Evolutionary conservation across 169 alveolate species (phyloP).

Genomic region (Cryptosporidium muris): DNA sequence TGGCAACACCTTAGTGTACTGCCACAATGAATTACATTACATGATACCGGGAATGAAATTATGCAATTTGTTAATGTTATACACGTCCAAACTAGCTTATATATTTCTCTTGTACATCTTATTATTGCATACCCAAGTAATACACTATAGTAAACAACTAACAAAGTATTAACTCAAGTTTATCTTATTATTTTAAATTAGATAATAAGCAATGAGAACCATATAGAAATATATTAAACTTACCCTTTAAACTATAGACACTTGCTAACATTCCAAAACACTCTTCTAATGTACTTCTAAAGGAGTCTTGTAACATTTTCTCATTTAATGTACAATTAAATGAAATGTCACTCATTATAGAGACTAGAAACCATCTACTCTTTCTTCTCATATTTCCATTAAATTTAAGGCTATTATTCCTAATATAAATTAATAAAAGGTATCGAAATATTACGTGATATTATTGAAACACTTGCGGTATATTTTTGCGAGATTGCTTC

Average conservation of each 20-base stretch:
- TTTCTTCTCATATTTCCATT: conserved; percentile 43
- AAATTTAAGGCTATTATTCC: background rate
- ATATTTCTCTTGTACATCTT: conserved; percentile 57
- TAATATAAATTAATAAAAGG: too few relatives aligned
- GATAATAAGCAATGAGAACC: background rate
- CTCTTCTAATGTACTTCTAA: conserved; percentile 46
- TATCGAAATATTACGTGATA: too few relatives aligned
- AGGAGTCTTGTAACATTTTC: conserved; percentile 12
- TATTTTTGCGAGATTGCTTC: too few relatives aligned
- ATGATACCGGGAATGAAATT: conserved; percentile 10
- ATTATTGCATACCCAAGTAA: conserved; percentile 44
- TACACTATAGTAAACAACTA: conserved; percentile 39
- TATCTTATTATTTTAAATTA: background rate
- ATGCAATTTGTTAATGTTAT: conserved; percentile 20
- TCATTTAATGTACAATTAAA: background rate
- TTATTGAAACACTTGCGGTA: too few relatives aligned
- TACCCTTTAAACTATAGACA: conserved; percentile 57
- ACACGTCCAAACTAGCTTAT: conserved; percentile 21
- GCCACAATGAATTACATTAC: conserved; percentile 49
- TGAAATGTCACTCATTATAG: conserved; percentile 27
- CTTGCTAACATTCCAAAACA: conserved; percentile 47
- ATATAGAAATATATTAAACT: conserved; percentile 11
- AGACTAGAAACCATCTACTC: conserved; percentile 57
- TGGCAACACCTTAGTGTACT: conserved; percentile 60
- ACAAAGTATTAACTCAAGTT: conserved; percentile 5